A percentile compares a stretch with the other conserved stretches of the same genome.
phyloP scores from a whole-genome alignment of 2,329 filamentous ascomycete species.

The Scytalidium lignicola region DNA sequence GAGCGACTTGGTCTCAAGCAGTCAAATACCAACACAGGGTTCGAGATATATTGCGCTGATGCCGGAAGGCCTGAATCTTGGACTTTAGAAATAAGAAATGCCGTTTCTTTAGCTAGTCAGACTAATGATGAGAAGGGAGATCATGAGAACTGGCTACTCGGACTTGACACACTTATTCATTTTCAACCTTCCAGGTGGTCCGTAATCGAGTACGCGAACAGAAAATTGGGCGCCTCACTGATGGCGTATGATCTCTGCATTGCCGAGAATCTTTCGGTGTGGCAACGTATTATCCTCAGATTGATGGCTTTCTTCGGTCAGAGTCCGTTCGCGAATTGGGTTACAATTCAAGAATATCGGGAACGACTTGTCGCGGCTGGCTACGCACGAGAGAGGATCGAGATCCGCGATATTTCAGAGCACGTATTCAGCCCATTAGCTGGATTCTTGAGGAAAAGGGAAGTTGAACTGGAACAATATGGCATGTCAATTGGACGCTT shows the following conservation, averaged over 20 bases:
- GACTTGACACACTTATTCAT: constrained; percentile 9
- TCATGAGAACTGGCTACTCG: constrained; percentile 8
- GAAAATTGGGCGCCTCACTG: constrained; percentile 7
- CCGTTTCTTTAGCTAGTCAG: neutral
- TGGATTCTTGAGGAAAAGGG: constrained; percentile 34
- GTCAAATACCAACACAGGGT: constrained; percentile 2
- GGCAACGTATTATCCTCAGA: constrained; percentile 1
- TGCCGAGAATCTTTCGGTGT: constrained; percentile 4
- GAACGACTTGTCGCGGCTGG: constrained; percentile 40
- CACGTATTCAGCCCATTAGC: constrained; percentile 48
- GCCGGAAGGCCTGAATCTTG: constrained; percentile 7
- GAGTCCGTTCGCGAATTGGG: constrained; percentile 8
- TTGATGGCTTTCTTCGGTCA: constrained; percentile 3
- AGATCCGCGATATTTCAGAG: constrained; percentile 45
- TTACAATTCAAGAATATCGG: constrained; percentile 33
- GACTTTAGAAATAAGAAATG: constrained; percentile 5
- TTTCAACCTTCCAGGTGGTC: constrained; percentile 8
- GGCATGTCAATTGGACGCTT: constrained; percentile 34
- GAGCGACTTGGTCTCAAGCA: constrained; percentile 3
- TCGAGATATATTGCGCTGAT: constrained; percentile 8
- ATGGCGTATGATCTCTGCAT: constrained; percentile 11
- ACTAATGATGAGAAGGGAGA: neutral
- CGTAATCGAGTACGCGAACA: constrained; percentile 6
- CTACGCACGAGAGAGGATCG: constrained; percentile 37
- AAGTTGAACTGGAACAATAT: constrained; percentile 28